Conservation (phyloP, 192 early-diverging fungal genomes). For the Phycomyces nitens region DNA sequence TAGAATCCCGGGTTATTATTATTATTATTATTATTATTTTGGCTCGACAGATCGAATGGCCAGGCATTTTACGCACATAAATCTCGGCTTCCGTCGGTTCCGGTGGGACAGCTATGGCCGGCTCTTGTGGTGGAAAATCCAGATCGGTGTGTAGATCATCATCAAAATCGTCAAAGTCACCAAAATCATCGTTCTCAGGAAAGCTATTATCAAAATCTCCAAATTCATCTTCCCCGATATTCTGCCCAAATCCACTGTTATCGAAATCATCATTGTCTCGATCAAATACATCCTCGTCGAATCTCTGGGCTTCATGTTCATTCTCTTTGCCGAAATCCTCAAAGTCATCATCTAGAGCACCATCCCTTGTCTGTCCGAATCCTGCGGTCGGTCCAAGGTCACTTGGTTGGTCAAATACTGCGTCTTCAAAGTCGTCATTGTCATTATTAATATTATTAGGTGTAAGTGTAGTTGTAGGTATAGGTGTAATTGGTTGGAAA, state of each 20-base stretch:
- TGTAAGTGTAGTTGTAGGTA: too few species aligned
- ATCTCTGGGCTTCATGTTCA: too few species aligned
- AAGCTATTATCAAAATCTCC: constrained; percentile 9
- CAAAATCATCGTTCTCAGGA: constrained; percentile 32
- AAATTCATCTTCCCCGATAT: constrained; percentile 18
- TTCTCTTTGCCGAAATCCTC: too few species aligned
- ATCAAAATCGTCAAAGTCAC: constrained; percentile 35
- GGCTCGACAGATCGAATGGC: too few species aligned
- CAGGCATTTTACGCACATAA: constrained; percentile 17
- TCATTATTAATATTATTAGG: too few species aligned
- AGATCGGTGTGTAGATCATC: constrained; percentile 4
- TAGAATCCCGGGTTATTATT: too few species aligned
- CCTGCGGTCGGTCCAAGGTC: neutral
- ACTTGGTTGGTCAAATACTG: too few species aligned
- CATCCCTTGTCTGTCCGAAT: neutral
- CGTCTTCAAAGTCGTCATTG: too few species aligned
- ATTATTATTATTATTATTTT: too few species aligned
- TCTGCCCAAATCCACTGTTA: neutral
- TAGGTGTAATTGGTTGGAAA: too few species aligned
- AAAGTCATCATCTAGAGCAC: neutral
- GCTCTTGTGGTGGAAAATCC: neutral
- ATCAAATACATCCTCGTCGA: neutral
- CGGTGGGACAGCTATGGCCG: neutral
- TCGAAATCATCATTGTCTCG: neutral
- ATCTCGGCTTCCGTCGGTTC: constrained; percentile 5